Percentiles rank a stretch among this genome's conserved stretches.
Conservation (phyloP, 495 filamentous ascomycete species). For the Poronia punctata region DNA sequence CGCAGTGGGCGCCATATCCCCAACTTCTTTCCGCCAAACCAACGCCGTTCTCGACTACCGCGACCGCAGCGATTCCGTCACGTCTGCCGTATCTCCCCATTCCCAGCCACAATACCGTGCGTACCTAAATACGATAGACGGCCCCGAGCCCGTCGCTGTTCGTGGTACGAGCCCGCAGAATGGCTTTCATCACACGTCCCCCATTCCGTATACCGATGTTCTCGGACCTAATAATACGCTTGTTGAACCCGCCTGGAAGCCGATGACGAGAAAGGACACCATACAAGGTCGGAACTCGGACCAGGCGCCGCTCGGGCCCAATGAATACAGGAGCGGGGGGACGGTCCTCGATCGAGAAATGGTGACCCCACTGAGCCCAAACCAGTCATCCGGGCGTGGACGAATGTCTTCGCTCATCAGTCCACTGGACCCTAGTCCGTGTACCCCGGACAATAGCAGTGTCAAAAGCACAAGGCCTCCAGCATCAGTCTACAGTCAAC, state of each 20-base stretch:
- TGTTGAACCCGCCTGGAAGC: slow-evolving; percentile 3
- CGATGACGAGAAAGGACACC: background rate
- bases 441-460: slow-evolving; percentile 4
- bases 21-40: slow-evolving; percentile 5
- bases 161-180: background rate
- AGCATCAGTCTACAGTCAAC: slow-evolving; percentile 2
- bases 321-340: slow-evolving; percentile 35
- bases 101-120: slow-evolving; percentile 6
- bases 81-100: slow-evolving; percentile 1
- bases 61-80: slow-evolving; percentile 4
- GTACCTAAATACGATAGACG: background rate
- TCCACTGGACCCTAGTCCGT: slow-evolving; percentile 9
- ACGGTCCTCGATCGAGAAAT: slow-evolving; percentile 33
- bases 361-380: slow-evolving; percentile 13
- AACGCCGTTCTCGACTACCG: background rate
- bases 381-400: background rate
- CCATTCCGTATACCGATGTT: background rate
- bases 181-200: background rate
- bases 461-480: background rate
- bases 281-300: slow-evolving; percentile 2
- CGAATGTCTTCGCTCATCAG: slow-evolving; percentile 5
- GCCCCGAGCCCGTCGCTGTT: background rate
- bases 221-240: background rate
- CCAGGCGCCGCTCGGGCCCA: slow-evolving; percentile 24
- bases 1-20: slow-evolving; percentile 3